These are phyloP conservation scores for Hemisphaericaspora xylofermentans DNA, from an alignment of 1,139 yeast species.

Conservation along the genomic window DNA sequence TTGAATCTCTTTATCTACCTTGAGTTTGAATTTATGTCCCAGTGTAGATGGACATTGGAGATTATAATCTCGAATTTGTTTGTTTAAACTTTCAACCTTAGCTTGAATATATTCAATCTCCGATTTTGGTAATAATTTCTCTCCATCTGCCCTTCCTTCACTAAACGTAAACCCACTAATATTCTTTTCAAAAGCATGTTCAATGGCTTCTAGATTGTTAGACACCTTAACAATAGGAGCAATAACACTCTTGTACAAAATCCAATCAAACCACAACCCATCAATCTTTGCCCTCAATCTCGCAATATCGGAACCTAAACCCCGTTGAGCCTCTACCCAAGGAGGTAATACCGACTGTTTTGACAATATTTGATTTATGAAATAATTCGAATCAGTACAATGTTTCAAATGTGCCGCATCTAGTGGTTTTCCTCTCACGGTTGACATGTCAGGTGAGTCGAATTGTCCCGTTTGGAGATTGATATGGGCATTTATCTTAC, in stretches of 20 bases:
- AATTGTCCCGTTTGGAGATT: constrained; percentile 64
- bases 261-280: constrained; percentile 41
- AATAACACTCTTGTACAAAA: constrained; percentile 24
- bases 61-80: constrained; percentile 67
- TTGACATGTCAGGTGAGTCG: constrained; percentile 38
- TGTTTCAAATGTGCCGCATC: constrained; percentile 61
- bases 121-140: constrained; percentile 10
- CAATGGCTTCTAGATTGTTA: constrained; percentile 15
- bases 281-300: constrained; percentile 47
- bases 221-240: constrained; percentile 18
- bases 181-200: constrained; percentile 11
- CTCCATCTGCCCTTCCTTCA: neutral
- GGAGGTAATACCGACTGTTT: constrained; percentile 82
- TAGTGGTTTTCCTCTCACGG: constrained; percentile 63
- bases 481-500: constrained; percentile 70
- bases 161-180: constrained; percentile 5
- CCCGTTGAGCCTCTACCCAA: constrained; percentile 81
- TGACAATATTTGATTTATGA: constrained; percentile 56
- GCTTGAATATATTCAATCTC: constrained; percentile 36
- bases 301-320: constrained; percentile 47
- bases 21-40: constrained; percentile 67
- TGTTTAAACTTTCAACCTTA: constrained; percentile 53
- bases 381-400: constrained; percentile 41
- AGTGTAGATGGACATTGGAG: constrained; percentile 71
- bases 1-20: constrained; percentile 50